Base-by-base conservation (phyloP, 2,329 filamentous ascomycete species). In the Fusarium sacchari region DNA sequence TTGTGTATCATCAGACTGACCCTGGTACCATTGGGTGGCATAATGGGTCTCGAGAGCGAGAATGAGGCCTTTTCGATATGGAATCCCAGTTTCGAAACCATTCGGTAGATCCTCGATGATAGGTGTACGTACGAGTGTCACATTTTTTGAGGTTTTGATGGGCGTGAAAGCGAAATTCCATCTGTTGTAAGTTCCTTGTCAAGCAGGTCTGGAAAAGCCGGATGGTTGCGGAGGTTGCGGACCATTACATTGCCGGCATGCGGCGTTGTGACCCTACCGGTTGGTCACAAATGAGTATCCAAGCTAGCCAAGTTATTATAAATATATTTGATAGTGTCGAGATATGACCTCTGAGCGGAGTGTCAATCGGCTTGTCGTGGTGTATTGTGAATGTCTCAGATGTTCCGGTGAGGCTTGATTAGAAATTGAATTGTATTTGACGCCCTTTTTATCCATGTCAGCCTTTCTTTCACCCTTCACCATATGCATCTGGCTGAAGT, bases 331-430 rank as follows among this genome's bases (percentile, higher is more conserved):
- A 24, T 47, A 42, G 42, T 26, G 53, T 60, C 28, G 49, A 58
- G 64, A 58, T 36, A 46, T 42, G 26, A 28, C 24, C 39, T 32
- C 36, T 32, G 50, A 24, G 39, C 22, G 20, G 30, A 30, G 37
- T 24, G n/a, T 49, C 26, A 47, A 37, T 30, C 49, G 26, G 40
- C n/a, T 24, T 39, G 52, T 22, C 46, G 43, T 53, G 22, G 32
- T 60, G 40, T 36, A 65, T 60, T 53, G 52, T 53, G 52, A 44
- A 60, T 69, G 67, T 69, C 66, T 69, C 60, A 69, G 67, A 60
- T 53, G 20, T 28, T 69, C 37, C 66, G 67, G 67, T 70, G 67
- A 70, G 67, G 67, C 65, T 69, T 55, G 67, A 42, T 69, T 30
- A 32, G 59, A 53, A 69, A 69, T 69, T 69, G 52, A 36, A 34